Evolutionary conservation across 2,329 filamentous ascomycete species (phyloP).

Genomic region (Metarhizium guizhouense): DNA sequence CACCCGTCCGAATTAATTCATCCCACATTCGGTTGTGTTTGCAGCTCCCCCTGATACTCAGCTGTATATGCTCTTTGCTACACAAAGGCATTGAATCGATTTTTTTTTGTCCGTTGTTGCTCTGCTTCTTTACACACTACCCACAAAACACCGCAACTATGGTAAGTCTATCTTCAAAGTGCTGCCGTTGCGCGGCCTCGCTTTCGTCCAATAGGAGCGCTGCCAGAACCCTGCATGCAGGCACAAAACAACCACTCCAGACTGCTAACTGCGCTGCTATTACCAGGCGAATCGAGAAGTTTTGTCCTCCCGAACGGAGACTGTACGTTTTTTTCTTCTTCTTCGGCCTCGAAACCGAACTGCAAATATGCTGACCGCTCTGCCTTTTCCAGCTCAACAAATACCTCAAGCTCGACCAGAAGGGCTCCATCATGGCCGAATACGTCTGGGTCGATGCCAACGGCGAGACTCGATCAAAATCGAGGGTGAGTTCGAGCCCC

Average conservation of each 20-base stretch:
- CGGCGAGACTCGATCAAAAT: conserved; percentile 86
- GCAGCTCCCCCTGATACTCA: conserved; percentile 1
- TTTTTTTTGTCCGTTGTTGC: not conserved
- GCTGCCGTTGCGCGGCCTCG: not conserved
- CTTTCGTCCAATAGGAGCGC: not conserved
- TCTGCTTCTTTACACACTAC: not conserved
- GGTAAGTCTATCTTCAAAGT: conserved; percentile 9
- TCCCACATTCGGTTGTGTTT: conserved; percentile 1
- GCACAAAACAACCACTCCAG: not conserved
- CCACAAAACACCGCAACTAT: conserved; percentile 11
- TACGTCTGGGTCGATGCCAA: conserved; percentile 91
- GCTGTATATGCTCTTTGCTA: not conserved
- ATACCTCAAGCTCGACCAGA: conserved; percentile 86
- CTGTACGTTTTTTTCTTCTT: conserved; percentile 17
- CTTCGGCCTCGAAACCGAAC: conserved; percentile 1
- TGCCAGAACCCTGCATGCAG: not conserved
- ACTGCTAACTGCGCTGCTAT: not conserved
- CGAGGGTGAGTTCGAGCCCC: conserved; percentile 61
- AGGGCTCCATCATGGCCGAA: conserved; percentile 82
- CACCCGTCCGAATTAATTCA: not conserved
- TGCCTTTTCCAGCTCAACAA: conserved; percentile 62
- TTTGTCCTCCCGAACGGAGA: conserved; percentile 23
- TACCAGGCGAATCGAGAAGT: conserved; percentile 18
- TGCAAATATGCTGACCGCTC: conserved; percentile 12
- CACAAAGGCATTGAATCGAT: not conserved